Conservation (phyloP, 2,329 filamentous ascomycete species). For the Laburnicola sp. region DNA sequence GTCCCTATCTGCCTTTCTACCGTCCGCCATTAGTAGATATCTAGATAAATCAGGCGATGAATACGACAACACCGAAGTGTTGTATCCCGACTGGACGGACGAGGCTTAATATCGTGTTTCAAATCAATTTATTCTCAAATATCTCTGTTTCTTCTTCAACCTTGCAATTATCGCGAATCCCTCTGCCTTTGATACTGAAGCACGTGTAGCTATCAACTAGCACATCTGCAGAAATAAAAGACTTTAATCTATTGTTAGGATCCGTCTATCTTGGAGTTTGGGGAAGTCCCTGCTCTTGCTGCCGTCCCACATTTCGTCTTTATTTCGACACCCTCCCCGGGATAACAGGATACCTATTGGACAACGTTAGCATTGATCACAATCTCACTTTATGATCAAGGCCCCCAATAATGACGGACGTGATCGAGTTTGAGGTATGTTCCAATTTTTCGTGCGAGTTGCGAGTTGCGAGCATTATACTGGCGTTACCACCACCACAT, state of each 20-base stretch:
- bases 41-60: not conserved
- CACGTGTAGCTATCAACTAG: not conserved
- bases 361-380: not conserved
- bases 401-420: not conserved
- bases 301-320: not conserved
- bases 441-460: not conserved
- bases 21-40: not conserved
- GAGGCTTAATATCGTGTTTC: constrained; percentile 1
- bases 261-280: not conserved
- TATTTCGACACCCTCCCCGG: not conserved
- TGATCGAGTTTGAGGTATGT: constrained; percentile 32
- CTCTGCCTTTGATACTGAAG: not conserved
- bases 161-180: not conserved
- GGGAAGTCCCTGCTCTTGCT: not conserved
- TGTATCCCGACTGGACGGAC: not conserved
- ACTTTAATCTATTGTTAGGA: not conserved
- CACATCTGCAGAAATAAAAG: no score
- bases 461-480: not conserved
- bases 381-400: not conserved
- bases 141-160: not conserved
- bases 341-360: no score
- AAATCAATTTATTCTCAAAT: not conserved
- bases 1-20: not conserved
- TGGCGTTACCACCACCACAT: not conserved
- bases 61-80: not conserved